These are phyloP conservation scores for Trichoderma asperellum DNA, from an alignment of 2,329 filamentous ascomycete species.

Conservation along the genomic window DNA sequence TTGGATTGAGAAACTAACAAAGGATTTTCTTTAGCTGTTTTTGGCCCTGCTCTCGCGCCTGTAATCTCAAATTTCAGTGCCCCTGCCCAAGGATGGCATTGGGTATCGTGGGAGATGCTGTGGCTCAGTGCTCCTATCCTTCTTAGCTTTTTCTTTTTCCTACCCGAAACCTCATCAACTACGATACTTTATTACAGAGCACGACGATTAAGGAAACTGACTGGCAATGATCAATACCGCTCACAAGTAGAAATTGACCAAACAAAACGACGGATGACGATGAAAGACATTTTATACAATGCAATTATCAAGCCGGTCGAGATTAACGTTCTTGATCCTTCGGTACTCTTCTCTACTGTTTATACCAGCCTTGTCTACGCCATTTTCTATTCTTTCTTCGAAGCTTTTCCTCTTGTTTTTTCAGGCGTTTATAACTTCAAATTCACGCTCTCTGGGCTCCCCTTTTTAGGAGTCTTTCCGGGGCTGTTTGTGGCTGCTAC, in stretches of 20 bases:
- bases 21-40: background rate
- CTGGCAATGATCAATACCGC: background rate
- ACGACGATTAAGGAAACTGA: background rate
- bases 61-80: background rate
- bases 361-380: background rate
- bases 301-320: background rate
- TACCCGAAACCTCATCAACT: background rate
- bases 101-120: background rate
- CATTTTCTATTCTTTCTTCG: conserved; percentile 6
- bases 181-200: background rate
- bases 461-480: background rate
- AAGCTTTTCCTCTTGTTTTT: background rate
- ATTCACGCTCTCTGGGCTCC: background rate
- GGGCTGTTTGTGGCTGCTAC: background rate
- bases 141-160: background rate
- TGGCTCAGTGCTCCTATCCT: background rate
- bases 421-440: background rate
- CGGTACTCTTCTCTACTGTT: background rate
- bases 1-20: background rate
- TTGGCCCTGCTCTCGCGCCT: background rate
- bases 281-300: background rate
- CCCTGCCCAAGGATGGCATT: background rate
- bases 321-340: conserved; percentile 1
- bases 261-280: background rate
- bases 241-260: background rate